These are phyloP conservation scores for Linum lewisii DNA, from an alignment of 345 rosid genomes.

Conservation along the genomic window DNA sequence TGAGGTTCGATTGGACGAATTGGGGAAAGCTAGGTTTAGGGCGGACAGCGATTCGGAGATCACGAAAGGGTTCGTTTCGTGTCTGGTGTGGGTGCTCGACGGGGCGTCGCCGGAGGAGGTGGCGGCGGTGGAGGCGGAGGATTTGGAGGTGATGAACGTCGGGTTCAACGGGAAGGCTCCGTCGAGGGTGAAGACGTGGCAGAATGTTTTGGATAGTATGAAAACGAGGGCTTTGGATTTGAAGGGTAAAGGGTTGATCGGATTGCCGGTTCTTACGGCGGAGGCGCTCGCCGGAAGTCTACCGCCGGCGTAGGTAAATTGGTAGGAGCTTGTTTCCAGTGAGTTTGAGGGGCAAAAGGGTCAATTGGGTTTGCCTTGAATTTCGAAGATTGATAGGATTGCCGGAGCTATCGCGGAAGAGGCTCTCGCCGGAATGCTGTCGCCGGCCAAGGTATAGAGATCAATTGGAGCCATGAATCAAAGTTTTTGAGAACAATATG, in stretches of 20 bases:
- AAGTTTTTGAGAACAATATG: too few species aligned
- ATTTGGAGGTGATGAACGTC: constrained; percentile 61
- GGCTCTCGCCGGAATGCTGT: too few species aligned
- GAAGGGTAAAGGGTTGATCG: constrained; percentile 4
- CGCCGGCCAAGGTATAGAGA: too few species aligned
- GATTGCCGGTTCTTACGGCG: constrained; percentile 3
- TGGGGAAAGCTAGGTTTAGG: constrained; percentile 52
- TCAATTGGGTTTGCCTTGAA: background rate
- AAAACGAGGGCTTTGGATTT: constrained; percentile 43
- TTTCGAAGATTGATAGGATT: too few species aligned
- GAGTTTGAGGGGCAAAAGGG: too few species aligned
- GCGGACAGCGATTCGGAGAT: constrained; percentile 93
- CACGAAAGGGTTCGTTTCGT: constrained; percentile 63
- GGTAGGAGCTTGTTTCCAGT: too few species aligned
- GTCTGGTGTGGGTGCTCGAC: constrained; percentile 69
- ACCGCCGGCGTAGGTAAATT: constrained; percentile 8
- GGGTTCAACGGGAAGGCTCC: constrained; percentile 49
- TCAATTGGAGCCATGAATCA: too few species aligned
- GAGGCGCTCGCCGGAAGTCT: constrained; percentile 4
- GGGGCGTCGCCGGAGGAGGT: constrained; percentile 79
- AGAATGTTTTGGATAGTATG: constrained; percentile 53
- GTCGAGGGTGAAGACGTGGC: constrained; percentile 85
- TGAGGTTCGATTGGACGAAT: constrained; percentile 37
- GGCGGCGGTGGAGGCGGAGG: constrained; percentile 48
- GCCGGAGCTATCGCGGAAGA: too few species aligned